Evolutionary conservation across 1,139 yeast species (phyloP).

Genomic region (Protomyces inundatus): DNA sequence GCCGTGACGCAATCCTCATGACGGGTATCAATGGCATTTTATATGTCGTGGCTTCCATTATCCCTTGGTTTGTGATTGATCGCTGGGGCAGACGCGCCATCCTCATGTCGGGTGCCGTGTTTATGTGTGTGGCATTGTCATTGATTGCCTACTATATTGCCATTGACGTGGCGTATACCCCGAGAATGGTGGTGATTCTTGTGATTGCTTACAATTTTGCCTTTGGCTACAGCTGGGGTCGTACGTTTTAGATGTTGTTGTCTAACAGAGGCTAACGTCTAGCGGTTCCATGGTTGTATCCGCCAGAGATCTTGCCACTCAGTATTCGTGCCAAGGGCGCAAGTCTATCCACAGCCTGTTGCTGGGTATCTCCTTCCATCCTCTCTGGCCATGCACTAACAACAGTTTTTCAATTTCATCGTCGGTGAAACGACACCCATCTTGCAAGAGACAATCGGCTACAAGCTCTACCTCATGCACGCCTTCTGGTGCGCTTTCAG

Average conservation of each 20-base stretch:
- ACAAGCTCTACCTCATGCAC: conserved; percentile 79
- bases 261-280: neutral
- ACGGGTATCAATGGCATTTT: conserved; percentile 82
- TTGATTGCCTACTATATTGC: conserved; percentile 63
- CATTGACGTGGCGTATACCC: conserved; percentile 57
- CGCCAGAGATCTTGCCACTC: conserved; percentile 80
- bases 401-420: conserved; percentile 89
- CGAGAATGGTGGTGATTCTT: conserved; percentile 64
- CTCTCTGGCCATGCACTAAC: conserved; percentile 42
- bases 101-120: conserved; percentile 65
- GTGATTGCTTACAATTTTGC: conserved; percentile 70
- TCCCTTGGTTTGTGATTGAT: conserved; percentile 90
- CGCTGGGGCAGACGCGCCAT: conserved; percentile 86
- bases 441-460: conserved; percentile 65
- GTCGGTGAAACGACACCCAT: conserved; percentile 91
- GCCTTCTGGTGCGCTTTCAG: conserved; percentile 71
- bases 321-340: conserved; percentile 90
- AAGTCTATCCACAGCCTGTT: conserved; percentile 69
- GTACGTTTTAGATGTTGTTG: conserved; percentile 55
- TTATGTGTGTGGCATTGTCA: conserved; percentile 69
- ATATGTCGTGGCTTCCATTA: conserved; percentile 68
- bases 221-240: conserved; percentile 23
- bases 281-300: conserved; percentile 91
- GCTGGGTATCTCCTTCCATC: neutral
- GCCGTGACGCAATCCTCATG: conserved; percentile 81